phyloP scores from a whole-genome alignment of 2,329 filamentous ascomycete genomes.

The Triangularia verruculosa region DNA sequence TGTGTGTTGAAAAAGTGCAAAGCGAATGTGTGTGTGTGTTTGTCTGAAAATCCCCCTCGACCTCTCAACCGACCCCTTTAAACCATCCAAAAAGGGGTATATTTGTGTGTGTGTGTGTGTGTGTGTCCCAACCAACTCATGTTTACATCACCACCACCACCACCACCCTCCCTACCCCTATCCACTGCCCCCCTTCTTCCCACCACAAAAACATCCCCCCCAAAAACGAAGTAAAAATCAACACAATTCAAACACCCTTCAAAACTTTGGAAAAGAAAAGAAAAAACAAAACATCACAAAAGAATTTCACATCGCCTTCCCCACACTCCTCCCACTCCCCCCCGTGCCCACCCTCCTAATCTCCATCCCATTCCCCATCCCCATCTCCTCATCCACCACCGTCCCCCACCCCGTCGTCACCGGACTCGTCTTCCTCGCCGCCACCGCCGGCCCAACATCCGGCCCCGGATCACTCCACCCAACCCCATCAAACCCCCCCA shows the following conservation, averaged over 20 bases:
- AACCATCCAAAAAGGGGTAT: background rate
- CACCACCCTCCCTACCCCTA: background rate
- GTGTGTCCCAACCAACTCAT: background rate
- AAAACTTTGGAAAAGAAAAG: background rate
- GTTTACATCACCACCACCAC: background rate
- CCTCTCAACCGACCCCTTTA: background rate
- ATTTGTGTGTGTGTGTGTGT: too few relatives aligned
- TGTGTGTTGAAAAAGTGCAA: background rate
- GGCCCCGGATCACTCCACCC: slow-evolving; percentile 55
- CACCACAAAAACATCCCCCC: background rate
- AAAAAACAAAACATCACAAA: background rate
- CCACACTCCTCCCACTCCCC: slow-evolving; percentile 32
- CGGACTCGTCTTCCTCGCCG: slow-evolving; percentile 18
- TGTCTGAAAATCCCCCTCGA: background rate
- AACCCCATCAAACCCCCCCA: slow-evolving; percentile 35
- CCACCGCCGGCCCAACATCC: slow-evolving; percentile 45
- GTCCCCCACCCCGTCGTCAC: slow-evolving; percentile 22
- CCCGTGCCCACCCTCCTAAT: slow-evolving; percentile 26
- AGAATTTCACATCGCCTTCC: slow-evolving; percentile 33
- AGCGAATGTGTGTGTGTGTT: background rate
- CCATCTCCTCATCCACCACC: slow-evolving; percentile 20
- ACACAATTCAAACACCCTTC: background rate
- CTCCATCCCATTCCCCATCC: slow-evolving; percentile 20
- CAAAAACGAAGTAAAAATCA: background rate
- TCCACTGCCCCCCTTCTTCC: background rate